Evolutionary conservation across 129 eudicot species (phyloP).

Genomic region (Pittosporum tobira): DNA sequence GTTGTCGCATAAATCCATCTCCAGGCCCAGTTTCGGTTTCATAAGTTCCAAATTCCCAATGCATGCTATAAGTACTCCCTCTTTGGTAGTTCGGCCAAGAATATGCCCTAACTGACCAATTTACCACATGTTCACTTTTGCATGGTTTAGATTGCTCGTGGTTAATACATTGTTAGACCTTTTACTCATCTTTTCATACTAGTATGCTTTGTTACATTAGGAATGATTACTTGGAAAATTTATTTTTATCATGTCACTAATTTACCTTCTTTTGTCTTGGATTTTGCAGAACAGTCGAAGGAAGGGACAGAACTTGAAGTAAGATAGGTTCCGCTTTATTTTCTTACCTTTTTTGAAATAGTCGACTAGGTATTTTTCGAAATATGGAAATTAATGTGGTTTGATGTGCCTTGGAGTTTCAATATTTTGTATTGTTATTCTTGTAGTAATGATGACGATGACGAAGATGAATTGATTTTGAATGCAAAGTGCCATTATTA

Average conservation of each 20-base stretch:
- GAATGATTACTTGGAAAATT: not conserved
- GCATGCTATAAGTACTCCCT: too few relatives aligned
- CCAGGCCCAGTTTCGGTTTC: too few relatives aligned
- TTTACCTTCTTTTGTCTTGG: conserved; percentile 13
- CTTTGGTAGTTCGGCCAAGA: too few relatives aligned
- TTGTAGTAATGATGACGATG: conserved; percentile 27
- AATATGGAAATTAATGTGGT: not conserved
- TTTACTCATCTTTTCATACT: too few relatives aligned
- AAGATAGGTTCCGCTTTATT: conserved; percentile 30
- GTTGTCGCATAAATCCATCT: too few relatives aligned
- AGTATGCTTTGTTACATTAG: not conserved
- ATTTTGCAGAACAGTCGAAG: conserved; percentile 28
- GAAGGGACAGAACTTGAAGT: conserved; percentile 11
- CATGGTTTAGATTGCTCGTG: not conserved
- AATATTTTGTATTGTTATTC: conserved; percentile 8
- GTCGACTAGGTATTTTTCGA: not conserved
- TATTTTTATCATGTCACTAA: conserved; percentile 1
- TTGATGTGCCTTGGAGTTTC: conserved; percentile 7
- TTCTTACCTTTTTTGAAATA: not conserved
- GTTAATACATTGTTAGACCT: not conserved
- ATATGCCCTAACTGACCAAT: not conserved
- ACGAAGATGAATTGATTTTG: conserved; percentile 43
- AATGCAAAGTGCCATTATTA: conserved; percentile 53
- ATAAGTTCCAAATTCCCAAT: too few relatives aligned
- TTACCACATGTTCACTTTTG: not conserved